Conservation (phyloP, 306 rosid genomes). For the Castanea sativa region DNA sequence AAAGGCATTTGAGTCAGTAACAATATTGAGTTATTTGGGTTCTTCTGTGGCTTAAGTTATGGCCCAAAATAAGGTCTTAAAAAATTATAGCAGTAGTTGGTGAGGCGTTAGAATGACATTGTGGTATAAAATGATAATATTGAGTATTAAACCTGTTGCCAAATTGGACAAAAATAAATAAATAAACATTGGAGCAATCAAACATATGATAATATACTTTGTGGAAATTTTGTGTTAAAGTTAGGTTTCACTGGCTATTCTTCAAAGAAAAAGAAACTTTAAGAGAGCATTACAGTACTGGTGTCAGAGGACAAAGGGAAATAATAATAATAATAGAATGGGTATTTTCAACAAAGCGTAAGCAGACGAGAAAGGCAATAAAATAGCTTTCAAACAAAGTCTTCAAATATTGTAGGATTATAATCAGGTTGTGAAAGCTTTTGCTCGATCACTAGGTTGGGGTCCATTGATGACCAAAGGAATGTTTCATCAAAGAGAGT, state of each 20-base stretch:
- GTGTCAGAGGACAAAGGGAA: slow-evolving; percentile 2
- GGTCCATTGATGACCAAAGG: slow-evolving; percentile 47
- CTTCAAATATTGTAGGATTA: slow-evolving; percentile 54
- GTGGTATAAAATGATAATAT: neutral
- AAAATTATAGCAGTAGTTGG: neutral
- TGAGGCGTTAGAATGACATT: neutral
- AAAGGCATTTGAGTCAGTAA: neutral
- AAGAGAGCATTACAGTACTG: neutral
- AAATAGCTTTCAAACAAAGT: slow-evolving; percentile 45
- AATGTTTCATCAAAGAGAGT: slow-evolving; percentile 86
- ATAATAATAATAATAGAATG: slow-evolving; percentile 20
- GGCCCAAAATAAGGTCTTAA: no score
- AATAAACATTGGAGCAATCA: neutral
- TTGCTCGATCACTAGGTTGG: slow-evolving; percentile 19
- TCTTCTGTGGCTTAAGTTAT: no score
- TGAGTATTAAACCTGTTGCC: neutral
- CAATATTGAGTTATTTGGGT: no score
- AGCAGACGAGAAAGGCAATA: slow-evolving; percentile 42
- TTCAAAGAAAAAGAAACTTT: neutral
- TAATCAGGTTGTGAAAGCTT: slow-evolving; percentile 30
- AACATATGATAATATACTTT: slow-evolving; percentile 21
- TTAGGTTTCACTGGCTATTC: neutral
- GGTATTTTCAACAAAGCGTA: slow-evolving; percentile 14
- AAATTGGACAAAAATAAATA: no score
- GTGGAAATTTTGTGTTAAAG: slow-evolving; percentile 3